Conservation (phyloP, 2,329 filamentous ascomycete species). For the Epichloe uncinata region DNA sequence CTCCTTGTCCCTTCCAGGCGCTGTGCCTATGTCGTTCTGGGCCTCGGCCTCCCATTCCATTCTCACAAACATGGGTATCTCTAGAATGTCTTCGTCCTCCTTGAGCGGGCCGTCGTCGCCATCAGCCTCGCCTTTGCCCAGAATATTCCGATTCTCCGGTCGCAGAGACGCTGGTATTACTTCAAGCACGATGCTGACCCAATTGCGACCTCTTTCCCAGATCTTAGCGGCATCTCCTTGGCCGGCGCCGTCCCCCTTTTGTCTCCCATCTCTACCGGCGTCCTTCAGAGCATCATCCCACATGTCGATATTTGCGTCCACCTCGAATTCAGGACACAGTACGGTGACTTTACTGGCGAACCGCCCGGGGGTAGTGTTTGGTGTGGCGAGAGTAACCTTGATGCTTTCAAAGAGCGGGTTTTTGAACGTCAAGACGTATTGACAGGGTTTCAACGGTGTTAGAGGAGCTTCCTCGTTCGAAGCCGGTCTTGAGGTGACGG, state of each 20-base stretch:
- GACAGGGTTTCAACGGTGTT: slow-evolving; percentile 48
- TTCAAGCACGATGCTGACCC: slow-evolving; percentile 88
- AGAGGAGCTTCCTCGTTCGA: slow-evolving; percentile 22
- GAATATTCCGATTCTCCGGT: slow-evolving; percentile 20
- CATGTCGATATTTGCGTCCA: slow-evolving; percentile 79
- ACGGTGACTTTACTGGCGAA: slow-evolving; percentile 76
- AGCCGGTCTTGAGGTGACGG: slow-evolving; percentile 21
- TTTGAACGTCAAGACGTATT: slow-evolving; percentile 80
- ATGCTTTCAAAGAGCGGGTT: slow-evolving; percentile 92
- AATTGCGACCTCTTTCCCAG: slow-evolving; percentile 90
- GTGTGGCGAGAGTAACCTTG: slow-evolving; percentile 76
- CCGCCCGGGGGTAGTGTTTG: slow-evolving; percentile 61
- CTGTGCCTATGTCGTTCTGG: slow-evolving; percentile 48
- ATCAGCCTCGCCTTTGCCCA: slow-evolving; percentile 20
- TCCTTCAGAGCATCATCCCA: slow-evolving; percentile 78
- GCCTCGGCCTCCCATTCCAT: slow-evolving; percentile 77
- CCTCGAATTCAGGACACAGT: slow-evolving; percentile 84
- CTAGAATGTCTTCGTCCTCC: slow-evolving; percentile 53
- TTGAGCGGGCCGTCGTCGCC: slow-evolving; percentile 33
- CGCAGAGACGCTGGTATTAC: slow-evolving; percentile 55
- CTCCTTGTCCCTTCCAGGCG: slow-evolving; percentile 39
- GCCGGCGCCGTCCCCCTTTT: slow-evolving; percentile 26
- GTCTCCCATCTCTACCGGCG: slow-evolving; percentile 24
- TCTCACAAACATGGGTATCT: slow-evolving; percentile 89
- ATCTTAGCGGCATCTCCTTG: slow-evolving; percentile 81